These are phyloP conservation scores for Xylariaceae sp. DNA, from an alignment of 2,329 filamentous ascomycete species.

Conservation along the genomic window DNA sequence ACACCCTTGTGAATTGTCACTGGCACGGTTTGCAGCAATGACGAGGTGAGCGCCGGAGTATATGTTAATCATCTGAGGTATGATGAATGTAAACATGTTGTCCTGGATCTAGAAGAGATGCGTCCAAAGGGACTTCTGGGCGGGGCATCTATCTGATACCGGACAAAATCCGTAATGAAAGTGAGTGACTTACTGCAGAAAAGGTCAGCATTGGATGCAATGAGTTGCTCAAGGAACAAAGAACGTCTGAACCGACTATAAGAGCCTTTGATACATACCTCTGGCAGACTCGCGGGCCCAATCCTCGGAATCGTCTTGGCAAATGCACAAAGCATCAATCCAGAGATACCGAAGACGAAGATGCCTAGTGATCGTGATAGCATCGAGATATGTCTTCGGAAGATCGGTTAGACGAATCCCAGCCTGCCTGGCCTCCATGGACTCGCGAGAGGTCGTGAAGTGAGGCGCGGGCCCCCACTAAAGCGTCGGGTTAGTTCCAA, in stretches of 20 bases:
- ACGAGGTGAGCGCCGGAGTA: constrained; percentile 7
- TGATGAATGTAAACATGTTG: not conserved
- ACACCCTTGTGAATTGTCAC: constrained; percentile 6
- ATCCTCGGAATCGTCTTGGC: constrained; percentile 6
- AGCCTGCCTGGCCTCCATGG: not conserved
- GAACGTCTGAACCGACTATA: no score
- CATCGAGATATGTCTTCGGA: constrained; percentile 9
- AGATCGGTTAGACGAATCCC: constrained; percentile 7
- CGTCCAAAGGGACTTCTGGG: no score
- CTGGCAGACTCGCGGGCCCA: constrained; percentile 1
- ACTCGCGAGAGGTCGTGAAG: not conserved
- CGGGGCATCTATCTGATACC: no score
- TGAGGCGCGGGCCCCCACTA: not conserved
- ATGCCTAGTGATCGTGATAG: not conserved
- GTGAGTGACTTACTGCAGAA: not conserved
- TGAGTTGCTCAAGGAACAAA: no score
- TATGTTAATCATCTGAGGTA: not conserved
- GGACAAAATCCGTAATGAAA: not conserved
- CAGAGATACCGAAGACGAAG: constrained; percentile 1
- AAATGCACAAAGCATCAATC: constrained; percentile 5
- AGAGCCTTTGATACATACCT: not conserved
- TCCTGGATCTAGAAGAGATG: no score
- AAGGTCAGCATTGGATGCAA: not conserved
- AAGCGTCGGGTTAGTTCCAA: not conserved
- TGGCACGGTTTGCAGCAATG: constrained; percentile 22